Conservation (phyloP, 2,329 filamentous ascomycete species). For the Diplocarpon mali region DNA sequence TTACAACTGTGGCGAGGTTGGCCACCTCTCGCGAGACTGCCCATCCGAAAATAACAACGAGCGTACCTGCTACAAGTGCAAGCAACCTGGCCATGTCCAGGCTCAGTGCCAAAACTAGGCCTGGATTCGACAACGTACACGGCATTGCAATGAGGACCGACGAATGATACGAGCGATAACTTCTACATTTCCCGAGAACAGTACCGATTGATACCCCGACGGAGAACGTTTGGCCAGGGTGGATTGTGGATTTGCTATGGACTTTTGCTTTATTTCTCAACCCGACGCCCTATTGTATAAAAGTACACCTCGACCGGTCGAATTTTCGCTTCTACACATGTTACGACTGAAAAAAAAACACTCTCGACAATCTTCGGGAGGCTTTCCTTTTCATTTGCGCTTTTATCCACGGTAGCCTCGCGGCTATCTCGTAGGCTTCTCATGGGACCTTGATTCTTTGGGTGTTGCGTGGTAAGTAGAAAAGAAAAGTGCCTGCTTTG, state of each 20-base stretch:
- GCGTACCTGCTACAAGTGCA: conserved; percentile 98
- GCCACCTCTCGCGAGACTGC: conserved; percentile 73
- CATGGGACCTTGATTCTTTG: no score
- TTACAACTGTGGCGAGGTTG: conserved; percentile 96
- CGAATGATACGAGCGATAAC: conserved; percentile 10
- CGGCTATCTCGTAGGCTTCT: no score
- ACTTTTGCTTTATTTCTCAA: not conserved
- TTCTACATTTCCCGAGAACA: conserved; percentile 21
- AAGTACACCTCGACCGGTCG: not conserved
- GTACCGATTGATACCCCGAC: conserved; percentile 21
- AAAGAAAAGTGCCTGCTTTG: no score
- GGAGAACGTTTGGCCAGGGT: conserved; percentile 24
- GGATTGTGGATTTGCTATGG: conserved; percentile 24
- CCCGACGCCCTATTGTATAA: conserved; percentile 19
- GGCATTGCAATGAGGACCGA: conserved; percentile 19
- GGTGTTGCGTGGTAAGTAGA: no score
- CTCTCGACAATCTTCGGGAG: no score
- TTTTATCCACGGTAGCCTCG: no score
- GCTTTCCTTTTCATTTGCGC: no score
- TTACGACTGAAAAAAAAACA: no score
- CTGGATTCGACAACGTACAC: not conserved
- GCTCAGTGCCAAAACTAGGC: conserved; percentile 77
- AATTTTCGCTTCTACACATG: no score
- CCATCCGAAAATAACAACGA: conserved; percentile 81
- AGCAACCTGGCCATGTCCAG: conserved; percentile 60